phyloP scores from a whole-genome alignment of 495 filamentous ascomycete genomes.

The Halenospora varia region DNA sequence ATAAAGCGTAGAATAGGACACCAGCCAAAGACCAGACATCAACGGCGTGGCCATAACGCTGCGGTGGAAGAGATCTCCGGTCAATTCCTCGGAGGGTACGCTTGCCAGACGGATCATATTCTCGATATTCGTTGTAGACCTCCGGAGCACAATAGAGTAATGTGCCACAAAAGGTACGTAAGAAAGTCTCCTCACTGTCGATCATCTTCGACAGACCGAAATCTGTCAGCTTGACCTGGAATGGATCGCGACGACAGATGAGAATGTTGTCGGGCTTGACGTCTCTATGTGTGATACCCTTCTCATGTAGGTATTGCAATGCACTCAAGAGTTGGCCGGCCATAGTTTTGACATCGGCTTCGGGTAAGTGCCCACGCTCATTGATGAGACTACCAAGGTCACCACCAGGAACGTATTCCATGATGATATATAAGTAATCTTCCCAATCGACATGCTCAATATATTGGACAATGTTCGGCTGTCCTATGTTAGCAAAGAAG shows the following conservation, averaged over 20 bases:
- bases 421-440: slow-evolving; percentile 83
- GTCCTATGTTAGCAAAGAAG: slow-evolving; percentile 20
- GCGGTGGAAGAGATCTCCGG: slow-evolving; percentile 29
- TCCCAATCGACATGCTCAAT: slow-evolving; percentile 78
- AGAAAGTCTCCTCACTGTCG: slow-evolving; percentile 79
- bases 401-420: slow-evolving; percentile 87
- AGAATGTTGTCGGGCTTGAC: slow-evolving; percentile 98
- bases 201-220: slow-evolving; percentile 95
- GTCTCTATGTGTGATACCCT: slow-evolving; percentile 90
- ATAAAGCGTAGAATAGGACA: slow-evolving; percentile 80
- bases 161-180: slow-evolving; percentile 95
- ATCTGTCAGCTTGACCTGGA: slow-evolving; percentile 87
- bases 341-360: slow-evolving; percentile 64
- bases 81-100: slow-evolving; percentile 37
- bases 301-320: slow-evolving; percentile 79
- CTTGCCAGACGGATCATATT: slow-evolving; percentile 44
- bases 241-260: slow-evolving; percentile 64
- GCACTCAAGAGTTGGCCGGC: slow-evolving; percentile 75
- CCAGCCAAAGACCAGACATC: slow-evolving; percentile 95
- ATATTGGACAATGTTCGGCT: slow-evolving; percentile 90
- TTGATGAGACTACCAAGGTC: slow-evolving; percentile 74
- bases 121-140: slow-evolving; percentile 81
- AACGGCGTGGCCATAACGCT: slow-evolving; percentile 79
- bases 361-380: slow-evolving; percentile 54
- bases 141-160: slow-evolving; percentile 95